A percentile compares a stretch with the other conserved stretches of the same genome.
Conservation (phyloP, 2,329 filamentous ascomycete species). For the Aspergillus brunneoviolaceus region DNA sequence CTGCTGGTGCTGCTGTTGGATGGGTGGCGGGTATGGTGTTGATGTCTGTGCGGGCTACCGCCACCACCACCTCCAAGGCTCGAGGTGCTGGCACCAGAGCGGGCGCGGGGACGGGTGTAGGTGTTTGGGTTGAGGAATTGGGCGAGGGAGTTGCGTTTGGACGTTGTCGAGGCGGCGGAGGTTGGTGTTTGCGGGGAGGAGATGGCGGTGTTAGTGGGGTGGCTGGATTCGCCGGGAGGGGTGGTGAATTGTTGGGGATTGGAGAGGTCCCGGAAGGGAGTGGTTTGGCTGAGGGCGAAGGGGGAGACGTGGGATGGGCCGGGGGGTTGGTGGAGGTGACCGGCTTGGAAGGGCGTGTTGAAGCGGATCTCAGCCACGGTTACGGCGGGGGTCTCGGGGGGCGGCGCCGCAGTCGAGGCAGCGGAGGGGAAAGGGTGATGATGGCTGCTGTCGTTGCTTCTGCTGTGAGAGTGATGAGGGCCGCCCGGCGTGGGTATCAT, state of each 20-base stretch:
- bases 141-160: conserved; percentile 34
- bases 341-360: conserved; percentile 67
- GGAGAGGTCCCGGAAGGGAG: conserved; percentile 15
- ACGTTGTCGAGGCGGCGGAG: conserved; percentile 11
- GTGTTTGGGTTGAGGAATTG: conserved; percentile 33
- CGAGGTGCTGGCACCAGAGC: conserved; percentile 23
- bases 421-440: conserved; percentile 2
- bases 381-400: conserved; percentile 39
- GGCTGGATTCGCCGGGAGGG: not conserved
- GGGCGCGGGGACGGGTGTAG: conserved; percentile 28
- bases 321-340: conserved; percentile 30
- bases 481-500: conserved; percentile 50
- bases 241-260: conserved; percentile 6
- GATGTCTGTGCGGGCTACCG: conserved; percentile 4
- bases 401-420: not conserved
- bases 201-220: not conserved
- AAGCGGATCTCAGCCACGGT: conserved; percentile 83
- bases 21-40: conserved; percentile 26
- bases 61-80: conserved; percentile 14
- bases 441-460: conserved; percentile 16
- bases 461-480: not conserved
- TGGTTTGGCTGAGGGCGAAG: conserved; percentile 23
- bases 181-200: not conserved
- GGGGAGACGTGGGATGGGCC: conserved; percentile 24
- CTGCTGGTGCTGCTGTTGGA: conserved; percentile 31